Percentiles rank a stretch among this genome's conserved stretches.
Conservation (phyloP, 2,329 filamentous ascomycete species). For the Sphaerulina musiva region DNA sequence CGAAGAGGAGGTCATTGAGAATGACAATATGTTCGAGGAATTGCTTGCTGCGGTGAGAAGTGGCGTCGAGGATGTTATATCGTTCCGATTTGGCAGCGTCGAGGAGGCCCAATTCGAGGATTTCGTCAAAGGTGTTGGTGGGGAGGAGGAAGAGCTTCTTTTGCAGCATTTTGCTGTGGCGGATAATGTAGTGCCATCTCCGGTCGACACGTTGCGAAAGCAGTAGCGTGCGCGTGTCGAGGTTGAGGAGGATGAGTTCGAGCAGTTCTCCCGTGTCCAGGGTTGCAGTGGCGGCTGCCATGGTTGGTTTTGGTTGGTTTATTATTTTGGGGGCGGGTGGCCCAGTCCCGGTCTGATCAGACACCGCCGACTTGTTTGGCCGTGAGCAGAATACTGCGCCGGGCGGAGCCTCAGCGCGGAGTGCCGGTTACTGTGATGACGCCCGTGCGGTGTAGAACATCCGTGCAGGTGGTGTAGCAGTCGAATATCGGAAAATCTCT, state of each 20-base stretch:
- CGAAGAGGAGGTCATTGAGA: conserved; percentile 18
- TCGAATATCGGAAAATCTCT: neutral
- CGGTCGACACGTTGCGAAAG: conserved; percentile 18
- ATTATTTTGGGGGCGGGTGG: no score
- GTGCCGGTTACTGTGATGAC: no score
- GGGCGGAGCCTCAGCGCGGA: no score
- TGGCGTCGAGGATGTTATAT: conserved; percentile 18
- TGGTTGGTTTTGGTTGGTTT: no score
- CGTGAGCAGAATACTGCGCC: no score
- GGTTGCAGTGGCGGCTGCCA: conserved; percentile 10
- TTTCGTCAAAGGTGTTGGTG: conserved; percentile 15
- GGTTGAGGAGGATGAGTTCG: conserved; percentile 16
- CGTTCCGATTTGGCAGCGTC: conserved; percentile 8
- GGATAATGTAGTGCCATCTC: conserved; percentile 16
- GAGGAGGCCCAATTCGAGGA: conserved; percentile 14
- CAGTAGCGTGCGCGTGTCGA: conserved; percentile 19
- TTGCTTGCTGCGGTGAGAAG: conserved; percentile 15
- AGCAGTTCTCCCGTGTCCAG: conserved; percentile 16
- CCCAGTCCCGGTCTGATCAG: no score
- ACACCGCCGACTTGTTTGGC: no score
- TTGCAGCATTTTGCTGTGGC: conserved; percentile 15
- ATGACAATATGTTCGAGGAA: conserved; percentile 18
- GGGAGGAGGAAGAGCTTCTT: conserved; percentile 21
- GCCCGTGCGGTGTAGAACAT: no score
- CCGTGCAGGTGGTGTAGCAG: no score